Percentiles rank a stretch among this genome's conserved stretches.
These are phyloP conservation scores for Tillandsia fasciculata DNA, from an alignment of 176 grass and related monocot species.

Conservation along the genomic window DNA sequence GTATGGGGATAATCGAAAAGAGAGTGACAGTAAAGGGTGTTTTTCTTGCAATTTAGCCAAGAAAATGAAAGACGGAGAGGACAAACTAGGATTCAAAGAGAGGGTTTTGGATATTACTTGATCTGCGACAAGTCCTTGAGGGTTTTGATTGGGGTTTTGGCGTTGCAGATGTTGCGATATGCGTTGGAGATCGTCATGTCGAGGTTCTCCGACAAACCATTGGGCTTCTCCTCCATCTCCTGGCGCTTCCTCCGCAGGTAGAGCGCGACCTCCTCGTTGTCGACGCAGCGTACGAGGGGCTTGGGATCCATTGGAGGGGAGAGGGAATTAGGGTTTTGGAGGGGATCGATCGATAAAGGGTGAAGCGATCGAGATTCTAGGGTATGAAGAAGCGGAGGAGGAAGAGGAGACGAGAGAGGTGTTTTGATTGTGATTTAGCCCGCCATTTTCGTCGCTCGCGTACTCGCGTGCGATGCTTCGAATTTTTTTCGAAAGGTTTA, in stretches of 20 bases:
- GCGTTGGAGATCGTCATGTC: conserved; percentile 46
- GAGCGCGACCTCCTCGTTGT: conserved; percentile 62
- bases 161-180: conserved; percentile 47
- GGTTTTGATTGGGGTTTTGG: conserved; percentile 56
- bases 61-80: not conserved
- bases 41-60: no score
- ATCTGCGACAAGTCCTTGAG: conserved; percentile 67
- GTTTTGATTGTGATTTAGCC: not conserved
- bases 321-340: not conserved
- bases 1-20: no score
- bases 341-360: not conserved
- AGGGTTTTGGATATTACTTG: conserved; percentile 32
- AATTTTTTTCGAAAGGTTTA: no score
- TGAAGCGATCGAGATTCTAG: not conserved
- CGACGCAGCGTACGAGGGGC: conserved; percentile 34
- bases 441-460: not conserved
- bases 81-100: conserved; percentile 7
- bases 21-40: no score
- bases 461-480: no score
- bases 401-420: no score
- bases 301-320: conserved; percentile 15
- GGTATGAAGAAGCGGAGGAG: not conserved
- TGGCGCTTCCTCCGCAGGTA: conserved; percentile 55
- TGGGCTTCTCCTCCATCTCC: conserved; percentile 36
- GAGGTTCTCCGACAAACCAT: conserved; percentile 45